Evolutionary conservation across 345 rosid genomes (phyloP).

Genomic region (Erucastrum elatum): DNA sequence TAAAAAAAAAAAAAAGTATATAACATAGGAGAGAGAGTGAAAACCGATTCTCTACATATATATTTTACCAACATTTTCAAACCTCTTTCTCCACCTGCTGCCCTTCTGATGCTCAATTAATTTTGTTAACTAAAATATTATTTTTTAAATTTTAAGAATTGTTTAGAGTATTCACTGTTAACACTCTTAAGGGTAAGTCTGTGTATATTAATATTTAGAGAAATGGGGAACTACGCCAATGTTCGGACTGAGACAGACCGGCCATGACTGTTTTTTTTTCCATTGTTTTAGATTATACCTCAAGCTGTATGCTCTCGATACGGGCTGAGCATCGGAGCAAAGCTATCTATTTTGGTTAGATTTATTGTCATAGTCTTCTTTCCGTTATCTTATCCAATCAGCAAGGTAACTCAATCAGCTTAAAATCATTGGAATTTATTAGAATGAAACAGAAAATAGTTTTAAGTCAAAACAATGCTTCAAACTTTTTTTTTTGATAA

Average conservation of each 20-base stretch:
- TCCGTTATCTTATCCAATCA: conserved; percentile 78
- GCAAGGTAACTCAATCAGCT: conserved; percentile 55
- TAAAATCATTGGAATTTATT: not conserved
- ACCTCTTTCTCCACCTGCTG: too few species aligned
- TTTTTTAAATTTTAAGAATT: too few species aligned
- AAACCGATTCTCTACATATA: too few species aligned
- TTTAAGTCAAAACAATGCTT: not conserved
- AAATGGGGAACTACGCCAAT: not conserved
- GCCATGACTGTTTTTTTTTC: not conserved
- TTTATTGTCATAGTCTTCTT: conserved; percentile 64
- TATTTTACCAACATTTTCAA: too few species aligned
- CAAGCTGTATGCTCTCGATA: conserved; percentile 86
- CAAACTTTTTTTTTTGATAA: too few species aligned
- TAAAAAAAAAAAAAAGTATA: too few species aligned
- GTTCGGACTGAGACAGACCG: not conserved
- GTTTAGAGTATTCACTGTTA: too few species aligned
- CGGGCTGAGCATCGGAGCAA: conserved; percentile 82
- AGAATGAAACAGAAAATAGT: not conserved
- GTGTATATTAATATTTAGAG: too few species aligned
- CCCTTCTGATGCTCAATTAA: too few species aligned
- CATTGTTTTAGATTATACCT: conserved; percentile 64
- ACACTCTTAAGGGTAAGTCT: too few species aligned
- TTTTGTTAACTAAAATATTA: too few species aligned
- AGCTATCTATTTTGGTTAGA: conserved; percentile 59
- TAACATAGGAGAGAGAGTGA: too few species aligned